phyloP scores from a whole-genome alignment of 2,329 filamentous ascomycete species.

The Aspergillus awamori region DNA sequence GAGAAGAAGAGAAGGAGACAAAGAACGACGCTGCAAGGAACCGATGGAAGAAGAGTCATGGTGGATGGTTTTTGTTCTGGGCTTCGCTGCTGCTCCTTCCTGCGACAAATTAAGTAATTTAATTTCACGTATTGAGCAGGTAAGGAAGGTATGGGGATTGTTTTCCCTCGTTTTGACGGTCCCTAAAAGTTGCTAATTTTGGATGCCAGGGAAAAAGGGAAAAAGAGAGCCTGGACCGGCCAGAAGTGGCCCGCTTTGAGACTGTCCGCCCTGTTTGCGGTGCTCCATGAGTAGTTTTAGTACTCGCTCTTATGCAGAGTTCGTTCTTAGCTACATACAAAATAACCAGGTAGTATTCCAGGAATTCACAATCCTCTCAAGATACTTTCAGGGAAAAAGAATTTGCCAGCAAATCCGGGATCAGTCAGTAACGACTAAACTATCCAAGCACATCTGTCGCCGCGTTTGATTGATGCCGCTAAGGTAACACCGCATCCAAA shows the following conservation, averaged over 20 bases:
- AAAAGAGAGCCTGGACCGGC: constrained; percentile 2
- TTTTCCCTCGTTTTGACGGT: too few species aligned
- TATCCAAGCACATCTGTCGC: neutral
- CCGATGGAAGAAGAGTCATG: neutral
- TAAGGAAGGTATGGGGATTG: neutral
- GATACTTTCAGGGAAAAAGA: neutral
- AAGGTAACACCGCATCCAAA: neutral
- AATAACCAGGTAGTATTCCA: neutral
- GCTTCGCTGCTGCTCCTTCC: neutral
- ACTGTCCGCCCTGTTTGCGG: neutral
- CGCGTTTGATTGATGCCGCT: neutral
- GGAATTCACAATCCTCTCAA: neutral
- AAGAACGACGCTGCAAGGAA: neutral
- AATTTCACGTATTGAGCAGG: neutral
- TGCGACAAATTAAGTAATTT: neutral
- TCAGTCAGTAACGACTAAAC: neutral
- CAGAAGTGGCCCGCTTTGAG: neutral
- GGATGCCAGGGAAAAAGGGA: neutral
- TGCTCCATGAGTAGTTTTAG: neutral
- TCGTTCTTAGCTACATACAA: neutral
- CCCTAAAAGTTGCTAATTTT: neutral
- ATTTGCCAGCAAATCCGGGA: neutral
- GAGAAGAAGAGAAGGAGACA: neutral
- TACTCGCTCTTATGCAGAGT: neutral
- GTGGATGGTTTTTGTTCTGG: neutral